A percentile compares a stretch with the other conserved stretches of the same genome.
phyloP scores from a whole-genome alignment of 768 basidiomycete genomes.

The Strobilomyces dryophilus region DNA sequence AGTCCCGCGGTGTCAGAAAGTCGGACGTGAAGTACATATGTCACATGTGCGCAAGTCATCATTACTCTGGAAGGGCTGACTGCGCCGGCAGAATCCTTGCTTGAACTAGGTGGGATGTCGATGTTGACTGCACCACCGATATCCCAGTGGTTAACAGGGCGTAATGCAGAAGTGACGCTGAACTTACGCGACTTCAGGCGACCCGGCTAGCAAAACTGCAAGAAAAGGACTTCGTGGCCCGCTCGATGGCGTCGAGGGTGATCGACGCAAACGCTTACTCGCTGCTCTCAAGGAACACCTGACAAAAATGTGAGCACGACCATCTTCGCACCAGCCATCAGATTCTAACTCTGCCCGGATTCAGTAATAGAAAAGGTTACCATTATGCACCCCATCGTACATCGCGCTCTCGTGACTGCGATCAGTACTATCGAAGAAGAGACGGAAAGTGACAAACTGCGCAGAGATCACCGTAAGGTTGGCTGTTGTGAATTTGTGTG shows the following conservation, averaged over 20 bases:
- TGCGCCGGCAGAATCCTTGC: too few relatives aligned
- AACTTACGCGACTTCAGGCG: too few relatives aligned
- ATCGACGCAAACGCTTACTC: constrained; percentile 65
- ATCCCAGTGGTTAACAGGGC: too few relatives aligned
- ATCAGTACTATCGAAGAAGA: constrained; percentile 56
- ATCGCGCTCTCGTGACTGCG: constrained; percentile 74
- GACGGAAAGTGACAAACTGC: constrained; percentile 65
- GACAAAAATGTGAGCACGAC: constrained; percentile 57
- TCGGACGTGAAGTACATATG: too few relatives aligned
- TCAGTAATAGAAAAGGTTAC: constrained; percentile 90
- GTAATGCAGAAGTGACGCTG: too few relatives aligned
- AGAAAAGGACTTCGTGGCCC: constrained; percentile 67
- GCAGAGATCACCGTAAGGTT: constrained; percentile 81
- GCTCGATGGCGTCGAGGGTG: constrained; percentile 58
- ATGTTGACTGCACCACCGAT: too few relatives aligned
- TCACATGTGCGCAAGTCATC: too few relatives aligned
- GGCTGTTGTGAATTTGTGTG: background rate
- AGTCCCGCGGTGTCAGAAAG: too few relatives aligned
- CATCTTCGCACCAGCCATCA: background rate
- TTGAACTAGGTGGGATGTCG: too few relatives aligned
- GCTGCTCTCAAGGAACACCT: constrained; percentile 70
- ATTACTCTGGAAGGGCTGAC: too few relatives aligned
- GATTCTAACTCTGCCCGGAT: constrained; percentile 41
- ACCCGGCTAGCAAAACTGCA: constrained; percentile 55
- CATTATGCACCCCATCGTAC: constrained; percentile 81